Evolutionary conservation across 371 early-diverging fungal species (phyloP), one percentile per base, ranked within the genome.

Genomic region (Batkoa obscura): DNA sequence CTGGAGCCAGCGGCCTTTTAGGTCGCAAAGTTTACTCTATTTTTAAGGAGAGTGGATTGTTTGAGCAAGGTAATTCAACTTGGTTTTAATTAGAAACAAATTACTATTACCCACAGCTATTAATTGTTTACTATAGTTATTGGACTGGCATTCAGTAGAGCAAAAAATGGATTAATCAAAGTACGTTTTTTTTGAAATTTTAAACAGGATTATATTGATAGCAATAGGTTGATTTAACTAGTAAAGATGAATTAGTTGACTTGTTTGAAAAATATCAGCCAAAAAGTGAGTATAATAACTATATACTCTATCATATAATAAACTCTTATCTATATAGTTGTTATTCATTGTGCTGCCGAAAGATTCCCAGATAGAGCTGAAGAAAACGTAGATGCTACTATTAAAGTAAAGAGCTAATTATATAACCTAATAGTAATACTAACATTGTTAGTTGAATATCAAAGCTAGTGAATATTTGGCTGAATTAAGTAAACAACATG

Each of bases 311-410:
- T 23, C 23, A 23, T 23, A 23, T 23, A 23, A 23, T 23, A 23
- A 23, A 23, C 23, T 23, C 23, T 23, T 23, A 23, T 23, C 23
- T 23, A 23, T 23, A 23, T 23, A 45, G 80, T 73, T n/a, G 61
- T 89, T 36, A 78, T 88, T 50, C 85, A 88, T 61, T 84, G 84
- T 61, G 89, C 89, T 8, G 92, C 90, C 50, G 92, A 89, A 60
- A 76, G 86, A 38, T 75, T 85, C 0, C 92, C 92, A 0, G 87
- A 89, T 60, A 84, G 83, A 0, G 88, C 85, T 36, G 85, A 79
- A 43, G 67, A 67, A 23, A 72, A 87, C 59, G 72, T 63, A 34
- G 70, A 74, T 3, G 80, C 71, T 0, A 73, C 72, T 17, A 62
- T 65, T 42, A 68, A 69, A 9, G 79, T 80, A 68, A 91, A 89